phyloP scores from a whole-genome alignment of 1,284 basidiomycete species.

The Ustilago trichophora region DNA sequence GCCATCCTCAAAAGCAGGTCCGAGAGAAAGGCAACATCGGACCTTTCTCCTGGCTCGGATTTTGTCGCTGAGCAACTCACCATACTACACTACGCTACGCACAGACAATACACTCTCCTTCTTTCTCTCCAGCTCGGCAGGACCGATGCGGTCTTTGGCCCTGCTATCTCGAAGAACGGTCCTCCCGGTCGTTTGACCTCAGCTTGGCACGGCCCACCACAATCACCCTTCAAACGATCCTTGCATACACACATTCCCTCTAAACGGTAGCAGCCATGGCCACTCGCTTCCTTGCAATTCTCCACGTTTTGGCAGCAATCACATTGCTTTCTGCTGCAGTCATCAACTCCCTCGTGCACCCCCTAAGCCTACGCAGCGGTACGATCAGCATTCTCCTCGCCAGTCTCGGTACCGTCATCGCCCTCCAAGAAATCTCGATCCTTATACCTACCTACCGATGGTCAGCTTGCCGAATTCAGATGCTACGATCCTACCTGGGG shows the following conservation, averaged over 20 bases:
- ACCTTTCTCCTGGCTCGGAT: too few species aligned
- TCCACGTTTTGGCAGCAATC: constrained; percentile 11
- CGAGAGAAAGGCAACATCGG: too few species aligned
- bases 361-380: background rate
- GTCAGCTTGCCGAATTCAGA: background rate
- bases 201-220: too few species aligned
- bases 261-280: constrained; percentile 1
- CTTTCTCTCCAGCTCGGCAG: too few species aligned
- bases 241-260: background rate
- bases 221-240: too few species aligned
- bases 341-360: constrained; percentile 15
- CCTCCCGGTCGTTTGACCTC: too few species aligned
- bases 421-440: constrained; percentile 4
- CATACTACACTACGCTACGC: too few species aligned
- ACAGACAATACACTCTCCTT: too few species aligned
- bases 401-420: background rate
- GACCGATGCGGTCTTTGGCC: background rate
- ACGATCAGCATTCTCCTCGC: constrained; percentile 5
- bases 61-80: too few species aligned
- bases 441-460: background rate
- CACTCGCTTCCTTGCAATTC: background rate
- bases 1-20: too few species aligned
- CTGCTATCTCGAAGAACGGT: too few species aligned
- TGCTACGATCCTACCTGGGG: background rate
- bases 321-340: background rate